A percentile compares a stretch with the other conserved stretches of the same genome.
phyloP scores from a whole-genome alignment of 192 early-diverging fungal genomes.

The Podila verticillata region DNA sequence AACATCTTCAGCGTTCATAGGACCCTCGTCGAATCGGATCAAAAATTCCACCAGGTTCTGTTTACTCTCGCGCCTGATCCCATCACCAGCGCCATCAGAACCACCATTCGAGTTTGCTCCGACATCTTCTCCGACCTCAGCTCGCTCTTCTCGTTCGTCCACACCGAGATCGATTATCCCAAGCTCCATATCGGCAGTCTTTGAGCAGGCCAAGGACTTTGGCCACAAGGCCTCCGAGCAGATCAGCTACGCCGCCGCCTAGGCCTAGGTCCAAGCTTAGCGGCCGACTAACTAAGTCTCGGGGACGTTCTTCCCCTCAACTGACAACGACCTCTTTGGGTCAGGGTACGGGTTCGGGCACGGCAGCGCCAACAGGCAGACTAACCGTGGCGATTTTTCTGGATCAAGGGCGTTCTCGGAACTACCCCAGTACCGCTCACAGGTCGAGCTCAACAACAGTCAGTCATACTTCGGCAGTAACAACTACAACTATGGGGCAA shows the following conservation, averaged over 20 bases:
- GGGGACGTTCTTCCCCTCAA: neutral
- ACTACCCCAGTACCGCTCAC: neutral
- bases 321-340: neutral
- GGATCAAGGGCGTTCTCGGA: neutral
- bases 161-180: slow-evolving; percentile 17
- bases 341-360: neutral
- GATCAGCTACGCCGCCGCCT: slow-evolving; percentile 4
- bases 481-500: neutral
- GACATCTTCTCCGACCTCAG: neutral
- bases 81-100: too few species aligned
- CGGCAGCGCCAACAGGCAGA: neutral
- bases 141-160: slow-evolving; percentile 9
- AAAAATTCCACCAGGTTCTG: neutral
- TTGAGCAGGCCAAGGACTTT: slow-evolving; percentile 4
- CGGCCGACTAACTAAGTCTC: neutral
- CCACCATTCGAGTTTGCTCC: too few species aligned
- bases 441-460: slow-evolving; percentile 1
- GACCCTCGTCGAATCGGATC: too few species aligned
- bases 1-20: too few species aligned
- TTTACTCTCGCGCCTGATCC: too few species aligned
- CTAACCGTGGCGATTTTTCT: neutral
- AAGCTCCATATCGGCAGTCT: slow-evolving; percentile 14
- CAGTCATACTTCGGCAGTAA: neutral
- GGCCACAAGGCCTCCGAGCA: slow-evolving; percentile 23
- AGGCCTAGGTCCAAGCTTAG: neutral